Conservation (phyloP, 2,329 filamentous ascomycete species). For the Scolecobasidium constrictum region DNA sequence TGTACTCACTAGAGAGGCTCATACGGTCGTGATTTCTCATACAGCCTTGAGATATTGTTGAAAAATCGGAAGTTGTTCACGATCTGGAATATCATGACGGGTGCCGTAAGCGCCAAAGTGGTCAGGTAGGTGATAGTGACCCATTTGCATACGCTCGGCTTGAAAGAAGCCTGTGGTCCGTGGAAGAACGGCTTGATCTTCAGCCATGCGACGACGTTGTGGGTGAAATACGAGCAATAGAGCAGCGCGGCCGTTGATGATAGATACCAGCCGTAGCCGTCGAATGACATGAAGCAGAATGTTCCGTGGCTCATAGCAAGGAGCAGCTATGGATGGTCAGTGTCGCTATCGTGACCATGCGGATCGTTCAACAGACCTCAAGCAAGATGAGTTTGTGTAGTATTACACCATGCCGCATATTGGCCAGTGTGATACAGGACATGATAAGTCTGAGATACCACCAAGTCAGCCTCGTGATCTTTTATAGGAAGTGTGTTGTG, state of each 20-base stretch:
- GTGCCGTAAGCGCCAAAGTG: slow-evolving; percentile 46
- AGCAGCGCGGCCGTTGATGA: slow-evolving; percentile 49
- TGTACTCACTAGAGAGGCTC: slow-evolving; percentile 47
- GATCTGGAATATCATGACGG: slow-evolving; percentile 49
- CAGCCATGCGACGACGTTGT: slow-evolving; percentile 58
- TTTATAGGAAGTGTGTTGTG: too few relatives aligned
- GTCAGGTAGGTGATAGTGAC: slow-evolving; percentile 15
- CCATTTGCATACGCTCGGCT: not conserved
- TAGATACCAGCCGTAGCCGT: slow-evolving; percentile 53
- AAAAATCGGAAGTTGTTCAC: slow-evolving; percentile 56
- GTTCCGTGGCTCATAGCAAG: slow-evolving; percentile 43
- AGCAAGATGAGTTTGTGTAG: slow-evolving; percentile 41
- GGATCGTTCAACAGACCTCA: slow-evolving; percentile 25
- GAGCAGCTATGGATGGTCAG: slow-evolving; percentile 31
- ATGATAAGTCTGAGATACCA: too few relatives aligned
- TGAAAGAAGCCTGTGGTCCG: slow-evolving; percentile 16
- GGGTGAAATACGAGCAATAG: slow-evolving; percentile 51
- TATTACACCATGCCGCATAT: slow-evolving; percentile 36
- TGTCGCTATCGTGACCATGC: not conserved
- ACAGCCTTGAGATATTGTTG: slow-evolving; percentile 42
- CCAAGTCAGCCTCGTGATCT: too few relatives aligned
- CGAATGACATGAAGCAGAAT: slow-evolving; percentile 47
- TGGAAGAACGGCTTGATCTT: slow-evolving; percentile 52
- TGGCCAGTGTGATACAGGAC: slow-evolving; percentile 36
- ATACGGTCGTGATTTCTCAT: slow-evolving; percentile 43